Base-by-base conservation (phyloP, 768 basidiomycete species). In the Amanita pallidorosea region DNA sequence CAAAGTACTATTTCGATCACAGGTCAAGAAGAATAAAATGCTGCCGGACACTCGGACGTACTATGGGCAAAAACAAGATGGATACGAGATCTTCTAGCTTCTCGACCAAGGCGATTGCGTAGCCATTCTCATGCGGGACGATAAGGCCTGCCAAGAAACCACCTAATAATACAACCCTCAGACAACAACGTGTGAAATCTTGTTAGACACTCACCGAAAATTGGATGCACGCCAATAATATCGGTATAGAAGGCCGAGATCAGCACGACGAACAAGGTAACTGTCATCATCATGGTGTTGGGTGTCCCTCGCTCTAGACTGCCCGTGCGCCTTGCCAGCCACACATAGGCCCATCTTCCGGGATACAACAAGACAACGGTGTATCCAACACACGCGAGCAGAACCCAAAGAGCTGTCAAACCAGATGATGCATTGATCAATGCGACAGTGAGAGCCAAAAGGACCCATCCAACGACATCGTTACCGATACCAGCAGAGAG, bases 71-170 rank as follows among this genome's bases (percentile, higher is more conserved):
- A 60, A 91, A 79, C 4, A 89, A 60, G 53, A 89, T 79, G 4
- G 76, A 67, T 7, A 92, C 81, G n/a, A 93, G 67, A 70, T 95
- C 92, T 65, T 96, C 92, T 23, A 93, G 65, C 64, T 87, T 93
- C 57, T 90, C 88, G 0, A 88, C 83, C 13, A 94, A 60, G 0
- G 85, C 74, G 51, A 90, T 86, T 5, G 81, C 85, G 60, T 81
- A 88, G 0, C 88, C 88, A 52, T 86, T 84, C 34, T 88, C 81
- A 53, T 86, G 81, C 5, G 92, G 91, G 25, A 93, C 78, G 57
- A 91, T 77, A 17, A 94, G 66, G 13, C 90, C 90, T 17, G 84
- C 83, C 31, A 92, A 56, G 69, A 93, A 93, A 2, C 84, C 89
- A 47, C 88, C 85, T 81, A 50, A 22, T 3, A 9, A 29, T 12